Evolutionary conservation across 2,329 filamentous ascomycete species (phyloP).

Genomic region (Sarocladium strictum): DNA sequence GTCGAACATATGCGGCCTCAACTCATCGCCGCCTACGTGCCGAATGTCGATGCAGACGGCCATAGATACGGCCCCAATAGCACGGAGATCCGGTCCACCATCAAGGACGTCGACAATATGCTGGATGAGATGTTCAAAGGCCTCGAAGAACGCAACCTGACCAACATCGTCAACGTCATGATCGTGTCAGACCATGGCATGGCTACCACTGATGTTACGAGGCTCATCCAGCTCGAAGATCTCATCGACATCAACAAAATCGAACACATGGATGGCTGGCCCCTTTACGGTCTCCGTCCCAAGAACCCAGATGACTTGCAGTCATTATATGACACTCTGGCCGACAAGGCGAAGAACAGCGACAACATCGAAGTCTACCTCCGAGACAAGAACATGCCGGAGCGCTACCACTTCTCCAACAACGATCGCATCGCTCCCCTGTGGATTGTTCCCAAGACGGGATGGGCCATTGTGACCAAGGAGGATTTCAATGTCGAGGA

Average conservation of each 20-base stretch:
- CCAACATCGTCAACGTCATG: slow-evolving; percentile 84
- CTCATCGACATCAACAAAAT: slow-evolving; percentile 72
- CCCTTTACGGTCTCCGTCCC: slow-evolving; percentile 79
- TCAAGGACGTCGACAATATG: slow-evolving; percentile 76
- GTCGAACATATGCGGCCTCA: slow-evolving; percentile 65
- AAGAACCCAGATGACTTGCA: slow-evolving; percentile 63
- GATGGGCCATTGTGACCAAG: slow-evolving; percentile 84
- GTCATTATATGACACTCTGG: slow-evolving; percentile 57
- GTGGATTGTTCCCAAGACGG: slow-evolving; percentile 88
- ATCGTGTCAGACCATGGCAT: slow-evolving; percentile 98
- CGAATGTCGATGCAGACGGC: slow-evolving; percentile 81
- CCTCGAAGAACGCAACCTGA: slow-evolving; percentile 75
- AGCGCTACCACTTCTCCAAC: slow-evolving; percentile 82
- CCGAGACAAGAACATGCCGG: slow-evolving; percentile 80
- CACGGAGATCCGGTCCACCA: slow-evolving; percentile 78
- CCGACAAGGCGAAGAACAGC: slow-evolving; percentile 51
- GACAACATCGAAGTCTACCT: slow-evolving; percentile 83
- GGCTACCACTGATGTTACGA: slow-evolving; percentile 79
- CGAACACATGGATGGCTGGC: slow-evolving; percentile 89
- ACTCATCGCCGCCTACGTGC: slow-evolving; percentile 90
- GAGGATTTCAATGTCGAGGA: slow-evolving; percentile 68
- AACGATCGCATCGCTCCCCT: slow-evolving; percentile 89
- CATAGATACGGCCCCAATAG: slow-evolving; percentile 91
- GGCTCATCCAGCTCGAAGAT: slow-evolving; percentile 86
- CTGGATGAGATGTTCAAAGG: slow-evolving; percentile 70